Evolutionary conservation across 169 alveolate genomes (phyloP), one percentile per base, ranked within the genome.

Genomic region (Besnoitia besnoiti): DNA sequence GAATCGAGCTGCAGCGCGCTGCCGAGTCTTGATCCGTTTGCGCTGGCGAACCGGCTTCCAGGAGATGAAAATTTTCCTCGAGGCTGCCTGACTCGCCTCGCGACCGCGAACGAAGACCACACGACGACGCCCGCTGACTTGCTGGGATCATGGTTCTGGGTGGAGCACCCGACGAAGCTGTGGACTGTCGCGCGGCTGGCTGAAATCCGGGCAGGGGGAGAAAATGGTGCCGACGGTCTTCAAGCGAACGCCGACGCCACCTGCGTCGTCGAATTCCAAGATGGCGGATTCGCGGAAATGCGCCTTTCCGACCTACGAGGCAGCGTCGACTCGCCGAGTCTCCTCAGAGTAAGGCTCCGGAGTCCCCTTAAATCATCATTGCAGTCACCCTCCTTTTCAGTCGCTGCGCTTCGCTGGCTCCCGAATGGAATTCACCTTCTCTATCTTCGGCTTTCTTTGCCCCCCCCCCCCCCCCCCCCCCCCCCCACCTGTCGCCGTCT

Each of bases 191-290:
- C 82, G 27, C 82, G 82, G 3, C 82, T 73, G 16, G 82, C 46
- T 12, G 82, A 73, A 73, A 37, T 73, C 82, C 46, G 12, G 33
- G 67, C 67, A 16, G 24, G 24, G 82, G 82, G n/a, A 4, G 82
- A 8, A n/a, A 37, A 73, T n/a, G 82, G 39, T 1, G 82, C 12
- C 16, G 16, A 73, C 14, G 46, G 24, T 10, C 47, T n/a, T 4
- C 46, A n/a, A 10, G 14, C 24, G 46, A 37, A 73, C 82, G 8
- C 82, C 40, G 47, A 73, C 16, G 82, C 82, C 8, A 73, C 82
- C 24, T 73, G 82, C 82, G 82, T 73, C 82, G 82, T 73, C 46
- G 82, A 73, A n/a, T 73, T 73, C 46, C 46, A 35, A 42, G 47
- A 73, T 3, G 82, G 82, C 39, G 82, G 82, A 39, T 73, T n/a